Evolutionary conservation across 129 eudicot genomes (phyloP).

Genomic region (Oenanthe sinensis): DNA sequence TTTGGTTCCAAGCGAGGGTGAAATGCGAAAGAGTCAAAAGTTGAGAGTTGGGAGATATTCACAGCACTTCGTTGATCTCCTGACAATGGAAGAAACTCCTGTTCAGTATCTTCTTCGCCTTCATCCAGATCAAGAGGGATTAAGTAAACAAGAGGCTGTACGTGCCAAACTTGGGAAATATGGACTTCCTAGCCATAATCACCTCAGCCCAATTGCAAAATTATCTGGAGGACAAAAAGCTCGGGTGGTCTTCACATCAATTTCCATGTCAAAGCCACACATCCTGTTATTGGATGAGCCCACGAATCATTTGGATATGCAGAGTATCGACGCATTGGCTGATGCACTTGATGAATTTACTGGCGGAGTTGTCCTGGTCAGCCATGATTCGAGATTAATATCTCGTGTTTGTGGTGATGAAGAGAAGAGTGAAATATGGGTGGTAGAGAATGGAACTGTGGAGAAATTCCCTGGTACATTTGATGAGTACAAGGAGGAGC

Average conservation of each 20-base stretch:
- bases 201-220: constrained; percentile 68
- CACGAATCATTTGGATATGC: constrained; percentile 91
- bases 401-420: constrained; percentile 74
- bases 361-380: constrained; percentile 71
- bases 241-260: constrained; percentile 74
- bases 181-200: constrained; percentile 73
- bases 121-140: constrained; percentile 79
- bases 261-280: constrained; percentile 85
- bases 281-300: constrained; percentile 75
- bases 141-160: constrained; percentile 80
- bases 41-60: constrained; percentile 74
- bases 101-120: constrained; percentile 75
- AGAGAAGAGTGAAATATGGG: constrained; percentile 73
- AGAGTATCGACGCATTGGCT: constrained; percentile 80
- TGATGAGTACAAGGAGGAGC: constrained; percentile 72
- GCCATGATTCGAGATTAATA: constrained; percentile 71
- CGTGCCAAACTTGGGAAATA: constrained; percentile 76
- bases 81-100: constrained; percentile 73
- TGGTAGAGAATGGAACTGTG: constrained; percentile 69
- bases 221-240: constrained; percentile 82
- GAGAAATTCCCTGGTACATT: constrained; percentile 44
- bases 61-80: constrained; percentile 77
- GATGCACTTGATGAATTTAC: constrained; percentile 76
- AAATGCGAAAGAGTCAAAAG: constrained; percentile 67
- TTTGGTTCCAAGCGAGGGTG: constrained; percentile 62